Evolutionary conservation across 2,329 filamentous ascomycete genomes (phyloP).

Genomic region (Whalleya microplaca): DNA sequence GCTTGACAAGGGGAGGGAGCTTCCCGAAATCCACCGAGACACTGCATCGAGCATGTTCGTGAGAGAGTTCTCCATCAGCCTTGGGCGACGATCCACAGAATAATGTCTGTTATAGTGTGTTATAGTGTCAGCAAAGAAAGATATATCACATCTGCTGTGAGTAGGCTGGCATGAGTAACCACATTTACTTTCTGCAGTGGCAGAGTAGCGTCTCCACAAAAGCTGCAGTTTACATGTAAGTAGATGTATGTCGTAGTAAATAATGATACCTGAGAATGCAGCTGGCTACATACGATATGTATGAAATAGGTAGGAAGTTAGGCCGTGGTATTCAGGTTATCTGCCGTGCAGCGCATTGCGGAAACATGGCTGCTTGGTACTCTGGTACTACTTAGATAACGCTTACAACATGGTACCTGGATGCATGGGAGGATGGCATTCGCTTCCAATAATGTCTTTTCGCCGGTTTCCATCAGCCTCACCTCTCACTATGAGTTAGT

Average conservation of each 20-base stretch:
- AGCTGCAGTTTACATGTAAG: too few relatives aligned
- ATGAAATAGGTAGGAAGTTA: neutral
- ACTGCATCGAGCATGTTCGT: neutral
- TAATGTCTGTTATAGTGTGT: neutral
- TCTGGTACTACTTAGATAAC: neutral
- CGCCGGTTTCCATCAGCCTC: slow-evolving; percentile 21
- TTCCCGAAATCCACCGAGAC: neutral
- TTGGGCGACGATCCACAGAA: neutral
- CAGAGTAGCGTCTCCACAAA: too few relatives aligned
- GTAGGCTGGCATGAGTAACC: too few relatives aligned
- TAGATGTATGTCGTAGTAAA: too few relatives aligned
- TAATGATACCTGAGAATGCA: neutral
- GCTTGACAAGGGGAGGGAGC: neutral
- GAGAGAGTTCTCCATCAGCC: neutral
- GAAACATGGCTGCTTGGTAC: neutral
- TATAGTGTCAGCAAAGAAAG: neutral
- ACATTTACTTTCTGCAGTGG: too few relatives aligned
- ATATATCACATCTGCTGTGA: neutral
- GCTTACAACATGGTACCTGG: neutral
- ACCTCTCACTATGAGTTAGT: slow-evolving; percentile 2
- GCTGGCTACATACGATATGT: too few relatives aligned
- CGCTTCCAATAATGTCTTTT: slow-evolving; percentile 5
- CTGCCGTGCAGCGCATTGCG: neutral
- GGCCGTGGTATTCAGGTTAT: neutral
- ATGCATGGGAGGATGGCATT: neutral